These are phyloP conservation scores for Pseudogymnoascus sp. DNA, from an alignment of 2,329 filamentous ascomycete species.

Conservation along the genomic window DNA sequence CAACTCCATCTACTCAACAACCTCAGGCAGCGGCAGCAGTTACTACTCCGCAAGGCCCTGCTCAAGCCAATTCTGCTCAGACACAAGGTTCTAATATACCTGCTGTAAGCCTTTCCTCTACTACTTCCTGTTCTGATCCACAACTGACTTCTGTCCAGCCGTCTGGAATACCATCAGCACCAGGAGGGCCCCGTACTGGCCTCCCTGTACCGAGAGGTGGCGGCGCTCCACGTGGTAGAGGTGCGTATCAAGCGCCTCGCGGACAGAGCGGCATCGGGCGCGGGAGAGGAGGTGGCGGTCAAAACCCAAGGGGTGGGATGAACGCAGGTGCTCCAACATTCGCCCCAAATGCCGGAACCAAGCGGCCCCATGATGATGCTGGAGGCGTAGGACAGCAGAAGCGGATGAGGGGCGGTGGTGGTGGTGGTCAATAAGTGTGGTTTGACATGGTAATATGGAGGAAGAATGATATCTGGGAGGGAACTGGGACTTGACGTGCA, in stretches of 20 bases:
- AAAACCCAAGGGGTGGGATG: constrained; percentile 23
- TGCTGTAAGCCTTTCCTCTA: not conserved
- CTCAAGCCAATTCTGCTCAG: constrained; percentile 1
- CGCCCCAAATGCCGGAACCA: constrained; percentile 24
- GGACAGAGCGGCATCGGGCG: constrained; percentile 15
- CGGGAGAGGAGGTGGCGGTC: constrained; percentile 20
- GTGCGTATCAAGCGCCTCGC: constrained; percentile 11
- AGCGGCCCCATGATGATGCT: constrained; percentile 27
- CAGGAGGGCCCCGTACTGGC: constrained; percentile 4
- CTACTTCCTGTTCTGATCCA: not conserved
- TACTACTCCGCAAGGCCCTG: not conserved
- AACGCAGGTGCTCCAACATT: constrained; percentile 27
- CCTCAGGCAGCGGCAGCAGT: not conserved
- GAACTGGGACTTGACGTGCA: not conserved
- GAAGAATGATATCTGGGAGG: not conserved
- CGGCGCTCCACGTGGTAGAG: not conserved
- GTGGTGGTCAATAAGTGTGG: not conserved
- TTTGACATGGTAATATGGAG: not conserved
- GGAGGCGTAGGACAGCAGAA: constrained; percentile 30
- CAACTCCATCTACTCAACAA: not conserved
- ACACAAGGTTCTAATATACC: constrained; percentile 5
- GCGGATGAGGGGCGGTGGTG: constrained; percentile 35
- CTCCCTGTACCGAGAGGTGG: constrained; percentile 12
- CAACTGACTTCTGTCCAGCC: not conserved
- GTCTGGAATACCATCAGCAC: not conserved